Evolutionary conservation across 164 flowering plant genomes (phyloP).

Genomic region (Saururus chinensis): DNA sequence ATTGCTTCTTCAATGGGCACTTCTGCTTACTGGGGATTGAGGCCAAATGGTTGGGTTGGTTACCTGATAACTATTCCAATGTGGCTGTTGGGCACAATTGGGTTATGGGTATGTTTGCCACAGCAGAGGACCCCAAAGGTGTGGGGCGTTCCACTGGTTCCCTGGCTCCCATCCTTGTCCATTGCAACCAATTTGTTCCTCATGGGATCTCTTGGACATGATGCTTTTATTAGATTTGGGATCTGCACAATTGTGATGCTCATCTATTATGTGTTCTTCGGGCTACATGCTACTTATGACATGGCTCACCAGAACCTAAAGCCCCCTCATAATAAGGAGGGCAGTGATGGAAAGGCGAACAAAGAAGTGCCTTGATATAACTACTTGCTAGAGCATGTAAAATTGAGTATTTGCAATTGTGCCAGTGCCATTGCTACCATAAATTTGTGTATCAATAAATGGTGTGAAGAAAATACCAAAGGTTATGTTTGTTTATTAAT

Average conservation of each 20-base stretch:
- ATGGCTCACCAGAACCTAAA: constrained; percentile 33
- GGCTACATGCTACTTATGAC: constrained; percentile 82
- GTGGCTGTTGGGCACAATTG: constrained; percentile 56
- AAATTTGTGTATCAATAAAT: no score
- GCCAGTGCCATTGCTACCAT: no score
- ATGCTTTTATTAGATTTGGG: constrained; percentile 57
- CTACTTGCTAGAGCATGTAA: no score
- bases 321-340: neutral
- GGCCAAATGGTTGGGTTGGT: constrained; percentile 42
- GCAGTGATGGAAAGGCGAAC: neutral
- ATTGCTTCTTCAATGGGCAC: constrained; percentile 46
- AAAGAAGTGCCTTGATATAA: neutral
- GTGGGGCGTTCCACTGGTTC: constrained; percentile 82
- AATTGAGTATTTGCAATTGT: no score
- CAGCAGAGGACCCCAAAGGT: constrained; percentile 42
- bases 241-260: constrained; percentile 60
- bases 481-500: no score
- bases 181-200: constrained; percentile 68
- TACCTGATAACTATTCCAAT: constrained; percentile 30
- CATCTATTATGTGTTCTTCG: constrained; percentile 52
- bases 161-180: constrained; percentile 77
- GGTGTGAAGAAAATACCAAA: no score
- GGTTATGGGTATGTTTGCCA: constrained; percentile 30
- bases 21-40: constrained; percentile 34
- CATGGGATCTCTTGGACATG: constrained; percentile 57